These are phyloP conservation scores for Pythium volutum DNA, from an alignment of 352 stramenopile species.

Conservation along the genomic window DNA sequence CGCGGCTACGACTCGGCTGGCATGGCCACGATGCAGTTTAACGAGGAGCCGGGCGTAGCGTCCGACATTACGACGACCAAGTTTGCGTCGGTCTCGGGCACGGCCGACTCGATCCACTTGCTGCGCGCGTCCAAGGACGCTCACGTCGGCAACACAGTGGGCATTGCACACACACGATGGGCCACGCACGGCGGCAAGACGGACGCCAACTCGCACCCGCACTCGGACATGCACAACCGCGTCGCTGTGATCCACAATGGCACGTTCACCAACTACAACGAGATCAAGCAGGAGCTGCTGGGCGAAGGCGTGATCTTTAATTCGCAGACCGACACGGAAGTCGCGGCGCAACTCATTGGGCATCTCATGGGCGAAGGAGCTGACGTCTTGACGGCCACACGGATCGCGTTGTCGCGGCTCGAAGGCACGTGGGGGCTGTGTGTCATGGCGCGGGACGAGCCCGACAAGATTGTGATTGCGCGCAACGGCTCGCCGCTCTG, in stretches of 20 bases:
- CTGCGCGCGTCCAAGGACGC: conserved; percentile 71
- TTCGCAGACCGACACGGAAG: conserved; percentile 98
- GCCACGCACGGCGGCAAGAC: conserved; percentile 98
- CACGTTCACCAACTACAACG: conserved; percentile 97
- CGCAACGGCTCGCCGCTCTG: conserved; percentile 95
- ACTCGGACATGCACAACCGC: conserved; percentile 91
- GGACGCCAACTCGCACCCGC: conserved; percentile 98
- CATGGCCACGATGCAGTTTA: conserved; percentile 89
- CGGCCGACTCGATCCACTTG: conserved; percentile 92
- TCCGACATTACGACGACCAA: conserved; percentile 91
- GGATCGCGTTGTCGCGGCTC: conserved; percentile 86
- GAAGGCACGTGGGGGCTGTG: conserved; percentile 97
- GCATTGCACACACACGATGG: conserved; percentile 99
- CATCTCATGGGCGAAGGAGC: conserved; percentile 82
- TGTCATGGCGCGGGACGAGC: conserved; percentile 90
- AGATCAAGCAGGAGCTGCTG: conserved; percentile 87
- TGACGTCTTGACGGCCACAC: conserved; percentile 86
- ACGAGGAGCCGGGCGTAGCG: conserved; percentile 33
- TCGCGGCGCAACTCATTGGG: conserved; percentile 97
- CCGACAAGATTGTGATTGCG: conserved; percentile 96
- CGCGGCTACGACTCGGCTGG: conserved; percentile 98
- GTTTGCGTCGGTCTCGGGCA: conserved; percentile 89
- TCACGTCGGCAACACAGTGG: conserved; percentile 88
- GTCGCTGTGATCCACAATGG: conserved; percentile 99
- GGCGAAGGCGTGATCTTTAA: conserved; percentile 91